Evolutionary conservation across 116 monocot genomes (phyloP).

Genomic region (Posidonia oceanica): DNA sequence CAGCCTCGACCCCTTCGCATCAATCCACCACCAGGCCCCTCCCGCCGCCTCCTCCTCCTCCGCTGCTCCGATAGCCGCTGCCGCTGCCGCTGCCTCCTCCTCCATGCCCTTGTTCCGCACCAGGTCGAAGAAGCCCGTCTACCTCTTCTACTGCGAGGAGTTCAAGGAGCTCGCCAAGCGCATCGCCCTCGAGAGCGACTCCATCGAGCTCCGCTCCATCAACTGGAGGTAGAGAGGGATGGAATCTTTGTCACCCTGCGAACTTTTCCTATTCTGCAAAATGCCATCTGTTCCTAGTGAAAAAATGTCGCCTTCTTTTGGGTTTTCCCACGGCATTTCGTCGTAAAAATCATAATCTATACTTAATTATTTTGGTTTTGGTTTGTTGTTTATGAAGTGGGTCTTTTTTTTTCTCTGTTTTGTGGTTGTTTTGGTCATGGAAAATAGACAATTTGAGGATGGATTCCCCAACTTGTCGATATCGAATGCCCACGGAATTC

Average conservation of each 20-base stretch:
- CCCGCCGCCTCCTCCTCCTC: not conserved
- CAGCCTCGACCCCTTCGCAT: not conserved
- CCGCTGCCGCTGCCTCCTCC: not conserved
- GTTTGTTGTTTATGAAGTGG: not conserved
- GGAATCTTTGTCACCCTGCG: too few relatives aligned
- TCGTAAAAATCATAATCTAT: not conserved
- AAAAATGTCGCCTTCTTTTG: not conserved
- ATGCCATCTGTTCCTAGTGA: too few relatives aligned
- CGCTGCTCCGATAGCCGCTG: not conserved
- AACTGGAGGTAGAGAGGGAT: conserved; percentile 52
- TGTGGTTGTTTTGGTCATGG: not conserved
- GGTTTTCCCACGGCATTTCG: not conserved
- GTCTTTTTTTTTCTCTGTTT: not conserved
- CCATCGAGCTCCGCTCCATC: conserved; percentile 79
- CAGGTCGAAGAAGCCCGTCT: conserved; percentile 53
- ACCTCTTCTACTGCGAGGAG: conserved; percentile 90
- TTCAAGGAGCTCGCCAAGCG: conserved; percentile 68
- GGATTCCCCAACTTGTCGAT: conserved; percentile 93
- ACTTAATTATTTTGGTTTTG: not conserved
- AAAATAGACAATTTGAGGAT: conserved; percentile 60
- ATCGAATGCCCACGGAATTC: conserved; percentile 76
- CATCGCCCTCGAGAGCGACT: conserved; percentile 68
- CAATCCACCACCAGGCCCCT: not conserved
- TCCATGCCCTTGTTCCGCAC: conserved; percentile 10
- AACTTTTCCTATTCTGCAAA: too few relatives aligned